Percentiles rank a stretch among this genome's conserved stretches.
phyloP scores from a whole-genome alignment of 2,329 filamentous ascomycete species.

The Amauroascus niger region DNA sequence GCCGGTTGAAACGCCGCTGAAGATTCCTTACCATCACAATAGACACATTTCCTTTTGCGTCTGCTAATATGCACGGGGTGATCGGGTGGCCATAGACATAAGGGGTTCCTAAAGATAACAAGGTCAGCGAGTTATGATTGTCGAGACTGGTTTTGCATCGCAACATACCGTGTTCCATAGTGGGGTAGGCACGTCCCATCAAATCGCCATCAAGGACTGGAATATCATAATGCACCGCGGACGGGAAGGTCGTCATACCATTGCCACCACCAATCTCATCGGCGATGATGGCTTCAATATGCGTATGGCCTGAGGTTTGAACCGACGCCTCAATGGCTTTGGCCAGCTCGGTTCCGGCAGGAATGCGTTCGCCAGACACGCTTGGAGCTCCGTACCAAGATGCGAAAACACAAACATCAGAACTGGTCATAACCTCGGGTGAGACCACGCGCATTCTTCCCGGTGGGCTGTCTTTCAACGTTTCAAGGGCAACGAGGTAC shows the following conservation, averaged over 20 bases:
- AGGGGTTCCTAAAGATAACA: constrained; percentile 30
- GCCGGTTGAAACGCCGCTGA: background rate
- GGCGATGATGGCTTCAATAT: constrained; percentile 32
- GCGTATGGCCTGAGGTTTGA: constrained; percentile 23
- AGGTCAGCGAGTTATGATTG: background rate
- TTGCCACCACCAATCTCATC: constrained; percentile 33
- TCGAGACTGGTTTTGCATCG: background rate
- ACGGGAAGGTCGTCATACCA: constrained; percentile 34
- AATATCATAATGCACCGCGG: constrained; percentile 32
- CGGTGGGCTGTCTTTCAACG: constrained; percentile 27
- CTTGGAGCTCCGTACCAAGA: constrained; percentile 38
- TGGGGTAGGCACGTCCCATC: constrained; percentile 30
- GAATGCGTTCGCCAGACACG: constrained; percentile 24
- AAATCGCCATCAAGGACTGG: constrained; percentile 41
- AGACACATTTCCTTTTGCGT: constrained; percentile 36
- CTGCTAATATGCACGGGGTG: constrained; percentile 29
- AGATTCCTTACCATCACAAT: constrained; percentile 16
- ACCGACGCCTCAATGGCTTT: constrained; percentile 32
- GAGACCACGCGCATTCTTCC: constrained; percentile 37
- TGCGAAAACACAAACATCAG: constrained; percentile 36
- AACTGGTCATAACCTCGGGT: constrained; percentile 30
- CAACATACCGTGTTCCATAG: constrained; percentile 14
- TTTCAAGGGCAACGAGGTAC: constrained; percentile 38
- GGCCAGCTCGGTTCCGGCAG: constrained; percentile 22
- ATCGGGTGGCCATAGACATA: constrained; percentile 36